Evolutionary conservation across 179 eudicot genomes (phyloP).

Genomic region (Carnegiea gigantea): DNA sequence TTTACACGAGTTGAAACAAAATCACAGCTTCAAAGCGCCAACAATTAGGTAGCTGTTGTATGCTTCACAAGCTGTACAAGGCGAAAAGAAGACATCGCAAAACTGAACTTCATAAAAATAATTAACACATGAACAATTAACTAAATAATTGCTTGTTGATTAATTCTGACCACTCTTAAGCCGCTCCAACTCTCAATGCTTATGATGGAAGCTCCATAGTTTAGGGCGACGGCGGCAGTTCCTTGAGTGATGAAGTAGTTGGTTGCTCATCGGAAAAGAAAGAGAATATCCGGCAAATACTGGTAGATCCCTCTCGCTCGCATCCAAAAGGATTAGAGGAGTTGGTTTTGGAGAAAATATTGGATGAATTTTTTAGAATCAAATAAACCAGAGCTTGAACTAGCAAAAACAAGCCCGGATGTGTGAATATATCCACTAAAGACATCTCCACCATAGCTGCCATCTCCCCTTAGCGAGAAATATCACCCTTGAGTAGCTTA

Average conservation of each 20-base stretch:
- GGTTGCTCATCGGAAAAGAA: conserved; percentile 55
- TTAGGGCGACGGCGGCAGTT: neutral
- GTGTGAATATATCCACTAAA: conserved; percentile 31
- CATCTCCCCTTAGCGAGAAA: neutral
- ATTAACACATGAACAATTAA: neutral
- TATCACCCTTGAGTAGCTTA: neutral
- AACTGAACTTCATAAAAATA: neutral
- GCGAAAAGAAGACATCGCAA: too few relatives aligned
- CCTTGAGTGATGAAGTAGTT: conserved; percentile 10
- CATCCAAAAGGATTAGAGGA: conserved; percentile 38
- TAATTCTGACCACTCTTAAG: neutral
- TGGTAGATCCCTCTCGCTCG: conserved; percentile 42
- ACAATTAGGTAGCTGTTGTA: too few relatives aligned
- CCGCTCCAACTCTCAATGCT: too few relatives aligned
- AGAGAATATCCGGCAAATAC: conserved; percentile 44
- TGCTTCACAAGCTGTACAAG: too few relatives aligned
- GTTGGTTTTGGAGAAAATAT: conserved; percentile 51
- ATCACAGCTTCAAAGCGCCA: too few relatives aligned
- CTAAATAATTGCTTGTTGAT: neutral
- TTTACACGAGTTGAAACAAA: too few relatives aligned
- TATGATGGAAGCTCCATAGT: neutral
- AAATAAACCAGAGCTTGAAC: conserved; percentile 69
- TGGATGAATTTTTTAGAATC: conserved; percentile 65
- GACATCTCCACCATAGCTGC: conserved; percentile 5
- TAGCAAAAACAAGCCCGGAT: conserved; percentile 43